Conservation (phyloP, 805 yeast genomes). For the Starmerella roubikii region DNA sequence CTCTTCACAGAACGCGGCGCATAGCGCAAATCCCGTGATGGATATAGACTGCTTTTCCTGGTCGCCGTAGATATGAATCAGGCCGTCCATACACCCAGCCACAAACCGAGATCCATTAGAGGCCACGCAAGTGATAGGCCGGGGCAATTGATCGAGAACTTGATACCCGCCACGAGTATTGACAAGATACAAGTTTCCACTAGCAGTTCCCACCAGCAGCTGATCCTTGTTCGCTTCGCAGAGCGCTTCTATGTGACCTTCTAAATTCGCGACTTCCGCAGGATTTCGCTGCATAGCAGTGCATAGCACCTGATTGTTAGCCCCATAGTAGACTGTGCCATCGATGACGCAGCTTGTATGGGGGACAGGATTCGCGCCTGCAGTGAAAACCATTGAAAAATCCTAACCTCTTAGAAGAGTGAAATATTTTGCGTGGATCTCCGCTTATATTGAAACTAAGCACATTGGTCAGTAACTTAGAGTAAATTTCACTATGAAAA, state of each 20-base stretch:
- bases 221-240: neutral
- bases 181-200: constrained; percentile 1
- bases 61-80: constrained; percentile 43
- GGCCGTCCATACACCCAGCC: constrained; percentile 56
- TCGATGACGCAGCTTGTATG: constrained; percentile 2
- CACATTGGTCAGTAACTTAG: too few species aligned
- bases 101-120: constrained; percentile 26
- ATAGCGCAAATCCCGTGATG: constrained; percentile 22
- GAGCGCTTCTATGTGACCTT: constrained; percentile 1
- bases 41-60: constrained; percentile 6
- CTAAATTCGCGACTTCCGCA: neutral
- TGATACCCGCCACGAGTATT: neutral
- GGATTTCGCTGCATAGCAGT: constrained; percentile 4
- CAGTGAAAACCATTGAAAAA: constrained; percentile 7
- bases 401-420: neutral
- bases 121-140: constrained; percentile 4
- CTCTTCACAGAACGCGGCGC: constrained; percentile 15
- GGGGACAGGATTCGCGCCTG: constrained; percentile 13
- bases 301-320: constrained; percentile 3
- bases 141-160: neutral
- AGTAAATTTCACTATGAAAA: too few species aligned
- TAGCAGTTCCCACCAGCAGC: constrained; percentile 10
- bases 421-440: too few species aligned
- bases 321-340: constrained; percentile 6
- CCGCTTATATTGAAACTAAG: too few species aligned